A percentile compares a stretch with the other conserved stretches of the same genome.
Evolutionary conservation across 305 asterid genomes (phyloP).

Genomic region (Ilex paraguariensis): DNA sequence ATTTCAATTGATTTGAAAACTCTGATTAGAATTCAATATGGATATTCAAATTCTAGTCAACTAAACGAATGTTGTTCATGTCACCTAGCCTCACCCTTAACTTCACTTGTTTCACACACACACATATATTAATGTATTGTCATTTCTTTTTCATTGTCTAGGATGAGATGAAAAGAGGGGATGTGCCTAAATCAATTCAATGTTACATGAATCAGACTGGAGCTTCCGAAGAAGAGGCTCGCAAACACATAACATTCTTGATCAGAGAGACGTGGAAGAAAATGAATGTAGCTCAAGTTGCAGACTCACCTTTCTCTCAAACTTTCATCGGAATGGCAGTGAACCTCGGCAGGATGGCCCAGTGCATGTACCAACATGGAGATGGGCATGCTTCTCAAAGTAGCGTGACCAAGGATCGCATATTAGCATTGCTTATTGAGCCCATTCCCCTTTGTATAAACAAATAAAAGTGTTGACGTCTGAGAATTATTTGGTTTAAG

Average conservation of each 20-base stretch:
- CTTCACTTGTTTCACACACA: not conserved
- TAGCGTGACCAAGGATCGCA: not conserved
- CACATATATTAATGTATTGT: not conserved
- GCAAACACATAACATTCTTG: slow-evolving; percentile 17
- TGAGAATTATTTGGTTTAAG: no score
- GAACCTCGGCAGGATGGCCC: slow-evolving; percentile 30
- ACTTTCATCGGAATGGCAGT: slow-evolving; percentile 13
- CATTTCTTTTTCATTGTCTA: slow-evolving; percentile 5
- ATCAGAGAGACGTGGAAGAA: slow-evolving; percentile 34
- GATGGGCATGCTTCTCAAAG: not conserved
- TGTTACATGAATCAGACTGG: slow-evolving; percentile 39
- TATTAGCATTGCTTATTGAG: not conserved
- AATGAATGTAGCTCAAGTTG: slow-evolving; percentile 22
- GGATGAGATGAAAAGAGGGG: slow-evolving; percentile 52
- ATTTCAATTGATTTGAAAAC: not conserved
- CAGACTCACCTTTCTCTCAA: slow-evolving; percentile 12
- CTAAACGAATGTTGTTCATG: no score
- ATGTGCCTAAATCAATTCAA: slow-evolving; percentile 35
- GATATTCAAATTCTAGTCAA: not conserved
- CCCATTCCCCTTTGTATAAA: not conserved
- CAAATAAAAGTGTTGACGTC: no score
- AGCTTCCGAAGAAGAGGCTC: slow-evolving; percentile 25
- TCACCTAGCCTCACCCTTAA: no score
- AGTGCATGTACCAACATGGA: slow-evolving; percentile 16
- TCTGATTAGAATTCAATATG: not conserved